phyloP scores from a whole-genome alignment of 306 rosid species.

The Begonia masoniana region DNA sequence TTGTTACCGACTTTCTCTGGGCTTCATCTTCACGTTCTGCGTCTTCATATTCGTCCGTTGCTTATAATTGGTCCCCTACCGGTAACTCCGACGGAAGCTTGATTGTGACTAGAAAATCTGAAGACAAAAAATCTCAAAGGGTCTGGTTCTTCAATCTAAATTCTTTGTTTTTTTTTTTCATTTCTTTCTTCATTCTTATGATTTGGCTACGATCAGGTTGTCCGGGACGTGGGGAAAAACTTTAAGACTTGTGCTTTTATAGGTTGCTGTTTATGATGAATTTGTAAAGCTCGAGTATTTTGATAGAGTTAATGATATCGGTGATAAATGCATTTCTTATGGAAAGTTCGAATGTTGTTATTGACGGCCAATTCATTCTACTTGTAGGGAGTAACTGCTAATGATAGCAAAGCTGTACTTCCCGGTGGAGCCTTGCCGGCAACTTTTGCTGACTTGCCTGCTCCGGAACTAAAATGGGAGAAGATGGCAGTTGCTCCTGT shows the following conservation, averaged over 20 bases:
- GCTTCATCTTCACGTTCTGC: conserved; percentile 41
- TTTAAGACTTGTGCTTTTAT: too few species aligned
- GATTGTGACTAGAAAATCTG: conserved; percentile 9
- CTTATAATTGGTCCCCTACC: conserved; percentile 25
- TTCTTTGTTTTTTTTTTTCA: not conserved
- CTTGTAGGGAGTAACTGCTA: conserved; percentile 19
- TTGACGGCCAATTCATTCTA: not conserved
- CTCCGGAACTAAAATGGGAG: conserved; percentile 67
- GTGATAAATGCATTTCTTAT: not conserved
- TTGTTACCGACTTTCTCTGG: conserved; percentile 65
- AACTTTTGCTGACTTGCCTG: conserved; percentile 71
- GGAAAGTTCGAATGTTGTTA: not conserved
- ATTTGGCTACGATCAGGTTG: conserved; percentile 10
- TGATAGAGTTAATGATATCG: too few species aligned
- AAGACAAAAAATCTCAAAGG: conserved; percentile 3
- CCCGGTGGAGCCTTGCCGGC: conserved; percentile 35
- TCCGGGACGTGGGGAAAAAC: not conserved
- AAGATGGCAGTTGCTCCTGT: conserved; percentile 73
- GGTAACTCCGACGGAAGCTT: conserved; percentile 8
- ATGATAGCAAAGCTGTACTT: conserved; percentile 7
- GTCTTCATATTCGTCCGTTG: conserved; percentile 13
- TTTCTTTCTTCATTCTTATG: not conserved
- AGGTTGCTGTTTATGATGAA: not conserved
- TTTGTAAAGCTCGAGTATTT: not conserved
- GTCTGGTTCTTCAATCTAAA: conserved; percentile 12